These are phyloP conservation scores for Fusarium nelsonii DNA, from an alignment of 2,329 filamentous ascomycete species.

Conservation along the genomic window DNA sequence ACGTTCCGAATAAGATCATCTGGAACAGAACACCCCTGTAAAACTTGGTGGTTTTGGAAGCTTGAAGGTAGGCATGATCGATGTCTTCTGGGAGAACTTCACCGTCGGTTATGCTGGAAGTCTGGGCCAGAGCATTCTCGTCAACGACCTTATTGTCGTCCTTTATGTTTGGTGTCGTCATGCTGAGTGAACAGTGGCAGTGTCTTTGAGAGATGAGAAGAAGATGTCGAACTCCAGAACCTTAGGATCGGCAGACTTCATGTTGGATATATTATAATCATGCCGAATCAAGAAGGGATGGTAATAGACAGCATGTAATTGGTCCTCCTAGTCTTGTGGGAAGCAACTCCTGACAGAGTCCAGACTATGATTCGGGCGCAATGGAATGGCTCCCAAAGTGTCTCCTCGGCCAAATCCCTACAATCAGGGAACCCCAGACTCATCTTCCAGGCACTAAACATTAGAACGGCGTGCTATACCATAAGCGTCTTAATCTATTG, in stretches of 20 bases:
- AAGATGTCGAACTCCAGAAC: neutral
- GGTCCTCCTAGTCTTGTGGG: no score
- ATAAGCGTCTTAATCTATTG: neutral
- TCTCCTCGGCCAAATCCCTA: neutral
- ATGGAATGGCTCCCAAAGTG: neutral
- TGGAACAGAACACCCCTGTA: constrained; percentile 7
- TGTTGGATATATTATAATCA: neutral
- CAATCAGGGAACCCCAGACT: neutral
- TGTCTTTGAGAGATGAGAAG: neutral
- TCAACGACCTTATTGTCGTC: neutral
- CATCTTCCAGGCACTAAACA: neutral
- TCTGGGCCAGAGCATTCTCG: neutral
- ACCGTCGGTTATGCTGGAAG: neutral
- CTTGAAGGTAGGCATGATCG: neutral
- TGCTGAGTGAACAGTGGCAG: rapidly evolving
- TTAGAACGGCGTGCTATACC: neutral
- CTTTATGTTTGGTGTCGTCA: neutral
- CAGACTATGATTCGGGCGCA: neutral
- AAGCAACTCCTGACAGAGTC: no score
- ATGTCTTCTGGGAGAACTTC: neutral
- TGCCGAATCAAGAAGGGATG: neutral
- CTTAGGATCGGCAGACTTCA: rapidly evolving
- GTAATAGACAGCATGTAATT: neutral
- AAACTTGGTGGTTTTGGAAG: neutral
- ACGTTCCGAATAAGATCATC: neutral